These are phyloP conservation scores for Nakazawaea pomicola DNA, from an alignment of 805 yeast genomes.

Conservation along the genomic window DNA sequence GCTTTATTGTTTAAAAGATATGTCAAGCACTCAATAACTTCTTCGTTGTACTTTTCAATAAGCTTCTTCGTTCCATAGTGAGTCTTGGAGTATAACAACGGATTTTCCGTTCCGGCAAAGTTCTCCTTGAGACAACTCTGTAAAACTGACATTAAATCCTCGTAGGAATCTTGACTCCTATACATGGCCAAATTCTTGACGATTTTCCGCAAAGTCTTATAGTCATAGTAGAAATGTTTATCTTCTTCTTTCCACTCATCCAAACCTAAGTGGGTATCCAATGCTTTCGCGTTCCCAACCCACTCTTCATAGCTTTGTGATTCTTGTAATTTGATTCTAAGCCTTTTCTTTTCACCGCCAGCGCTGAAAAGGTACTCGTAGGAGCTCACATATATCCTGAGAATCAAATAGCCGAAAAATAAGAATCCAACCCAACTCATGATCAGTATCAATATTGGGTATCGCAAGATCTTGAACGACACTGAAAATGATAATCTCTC, in stretches of 20 bases:
- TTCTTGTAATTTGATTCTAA: constrained; percentile 44
- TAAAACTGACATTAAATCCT: constrained; percentile 48
- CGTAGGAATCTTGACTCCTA: constrained; percentile 26
- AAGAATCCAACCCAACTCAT: constrained; percentile 50
- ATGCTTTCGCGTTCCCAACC: constrained; percentile 47
- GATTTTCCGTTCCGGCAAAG: constrained; percentile 76
- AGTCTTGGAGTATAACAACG: constrained; percentile 64
- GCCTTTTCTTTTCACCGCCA: constrained; percentile 48
- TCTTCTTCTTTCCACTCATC: constrained; percentile 62
- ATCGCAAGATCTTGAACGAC: constrained; percentile 48
- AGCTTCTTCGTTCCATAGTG: constrained; percentile 69
- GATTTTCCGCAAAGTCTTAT: constrained; percentile 48
- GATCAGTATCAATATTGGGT: constrained; percentile 56
- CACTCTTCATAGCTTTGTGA: constrained; percentile 57
- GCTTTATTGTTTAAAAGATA: constrained; percentile 32
- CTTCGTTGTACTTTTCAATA: constrained; percentile 48
- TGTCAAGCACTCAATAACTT: constrained; percentile 45
- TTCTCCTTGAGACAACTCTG: constrained; percentile 68
- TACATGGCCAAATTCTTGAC: constrained; percentile 34
- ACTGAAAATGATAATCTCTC: constrained; percentile 10
- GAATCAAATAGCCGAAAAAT: constrained; percentile 41
- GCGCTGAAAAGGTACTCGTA: constrained; percentile 58
- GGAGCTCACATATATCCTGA: constrained; percentile 57
- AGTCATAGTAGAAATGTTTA: constrained; percentile 63
- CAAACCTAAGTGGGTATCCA: constrained; percentile 56